phyloP scores from a whole-genome alignment of 192 early-diverging fungal species.

The Coemansia sp. region DNA sequence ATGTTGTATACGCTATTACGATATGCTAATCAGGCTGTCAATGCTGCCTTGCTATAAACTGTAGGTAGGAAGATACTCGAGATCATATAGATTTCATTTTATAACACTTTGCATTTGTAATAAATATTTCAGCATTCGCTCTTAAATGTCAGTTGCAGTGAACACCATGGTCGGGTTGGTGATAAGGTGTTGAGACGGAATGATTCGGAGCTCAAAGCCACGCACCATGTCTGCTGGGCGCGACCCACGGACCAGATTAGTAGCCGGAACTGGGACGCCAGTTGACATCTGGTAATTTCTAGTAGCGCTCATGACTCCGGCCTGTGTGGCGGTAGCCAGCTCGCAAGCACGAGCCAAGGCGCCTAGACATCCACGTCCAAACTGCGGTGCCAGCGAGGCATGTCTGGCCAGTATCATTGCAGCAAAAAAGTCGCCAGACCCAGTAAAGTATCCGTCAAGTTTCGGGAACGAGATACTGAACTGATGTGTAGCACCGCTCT shows the following conservation, averaged over 20 bases:
- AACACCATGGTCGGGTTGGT: slow-evolving; percentile 15
- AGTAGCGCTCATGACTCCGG: slow-evolving; percentile 69
- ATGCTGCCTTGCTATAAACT: neutral
- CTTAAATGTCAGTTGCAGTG: slow-evolving; percentile 10
- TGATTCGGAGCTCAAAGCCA: slow-evolving; percentile 68
- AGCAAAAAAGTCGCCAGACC: slow-evolving; percentile 90
- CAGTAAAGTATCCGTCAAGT: slow-evolving; percentile 78
- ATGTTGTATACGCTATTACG: neutral
- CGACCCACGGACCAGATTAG: slow-evolving; percentile 28
- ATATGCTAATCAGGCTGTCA: neutral
- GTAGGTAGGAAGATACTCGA: neutral
- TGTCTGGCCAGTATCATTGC: slow-evolving; percentile 69
- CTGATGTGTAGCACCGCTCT: slow-evolving; percentile 29
- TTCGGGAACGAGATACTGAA: slow-evolving; percentile 77
- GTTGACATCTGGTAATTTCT: slow-evolving; percentile 42
- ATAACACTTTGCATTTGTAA: neutral
- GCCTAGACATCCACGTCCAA: slow-evolving; percentile 5
- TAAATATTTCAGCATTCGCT: neutral
- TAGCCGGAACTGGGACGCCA: slow-evolving; percentile 8
- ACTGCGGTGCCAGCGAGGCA: slow-evolving; percentile 34
- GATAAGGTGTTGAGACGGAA: slow-evolving; percentile 58
- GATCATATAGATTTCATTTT: neutral
- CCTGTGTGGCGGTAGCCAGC: slow-evolving; percentile 66
- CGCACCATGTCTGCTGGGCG: slow-evolving; percentile 49
- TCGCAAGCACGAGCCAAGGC: slow-evolving; percentile 60